Conservation (phyloP, 2,329 filamentous ascomycete species). For the Penicillium sumatraense region DNA sequence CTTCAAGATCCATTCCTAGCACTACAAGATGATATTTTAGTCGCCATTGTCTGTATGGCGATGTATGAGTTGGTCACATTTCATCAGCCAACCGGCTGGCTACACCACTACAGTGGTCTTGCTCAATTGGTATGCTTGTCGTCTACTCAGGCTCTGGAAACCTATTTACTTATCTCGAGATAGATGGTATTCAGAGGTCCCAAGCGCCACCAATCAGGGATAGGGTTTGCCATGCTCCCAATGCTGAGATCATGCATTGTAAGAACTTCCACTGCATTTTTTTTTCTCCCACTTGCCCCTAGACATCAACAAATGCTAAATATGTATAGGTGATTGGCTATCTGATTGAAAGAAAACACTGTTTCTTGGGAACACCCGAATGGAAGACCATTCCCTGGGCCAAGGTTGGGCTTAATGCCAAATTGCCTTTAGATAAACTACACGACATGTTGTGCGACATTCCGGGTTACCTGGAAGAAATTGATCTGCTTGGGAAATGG, state of each 20-base stretch:
- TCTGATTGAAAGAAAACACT: slow-evolving; percentile 18
- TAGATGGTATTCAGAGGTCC: slow-evolving; percentile 19
- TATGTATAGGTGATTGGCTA: neutral
- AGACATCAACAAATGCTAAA: neutral
- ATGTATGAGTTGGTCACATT: slow-evolving; percentile 19
- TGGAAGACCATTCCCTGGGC: slow-evolving; percentile 23
- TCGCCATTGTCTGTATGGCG: slow-evolving; percentile 15
- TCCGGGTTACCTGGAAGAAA: slow-evolving; percentile 18
- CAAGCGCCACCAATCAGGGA: slow-evolving; percentile 14
- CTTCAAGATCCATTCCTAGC: slow-evolving; percentile 6
- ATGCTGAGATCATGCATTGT: slow-evolving; percentile 17
- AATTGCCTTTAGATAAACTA: slow-evolving; percentile 3
- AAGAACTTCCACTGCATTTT: neutral
- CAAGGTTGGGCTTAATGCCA: slow-evolving; percentile 7
- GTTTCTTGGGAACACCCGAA: slow-evolving; percentile 15
- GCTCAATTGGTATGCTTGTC: slow-evolving; percentile 10
- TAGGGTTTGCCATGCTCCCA: slow-evolving; percentile 9
- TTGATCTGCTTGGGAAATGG: slow-evolving; percentile 4
- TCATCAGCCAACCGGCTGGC: slow-evolving; percentile 17
- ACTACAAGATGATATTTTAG: slow-evolving; percentile 13
- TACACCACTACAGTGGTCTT: slow-evolving; percentile 18
- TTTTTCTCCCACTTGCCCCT: neutral
- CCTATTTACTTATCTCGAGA: neutral
- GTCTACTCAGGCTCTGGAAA: neutral
- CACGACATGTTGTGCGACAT: slow-evolving; percentile 16